phyloP scores from a whole-genome alignment of 805 yeast species.

The Wickerhamomyces rabaulensis region DNA sequence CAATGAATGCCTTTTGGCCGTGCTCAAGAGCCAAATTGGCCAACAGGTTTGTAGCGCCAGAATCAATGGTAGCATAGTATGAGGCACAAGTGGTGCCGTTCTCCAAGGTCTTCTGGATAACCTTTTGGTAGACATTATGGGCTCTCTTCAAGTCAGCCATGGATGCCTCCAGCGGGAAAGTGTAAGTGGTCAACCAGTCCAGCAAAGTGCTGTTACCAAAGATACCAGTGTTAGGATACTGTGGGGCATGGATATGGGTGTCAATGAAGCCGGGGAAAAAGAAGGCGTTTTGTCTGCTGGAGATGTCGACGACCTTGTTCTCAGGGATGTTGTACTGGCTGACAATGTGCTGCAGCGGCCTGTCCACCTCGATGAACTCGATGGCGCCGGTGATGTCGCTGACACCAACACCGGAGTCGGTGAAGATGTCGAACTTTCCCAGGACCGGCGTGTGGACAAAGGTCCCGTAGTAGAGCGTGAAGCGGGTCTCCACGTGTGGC shows the following conservation, averaged over 20 bases:
- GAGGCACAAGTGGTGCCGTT: slow-evolving; percentile 92
- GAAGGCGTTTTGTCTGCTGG: slow-evolving; percentile 42
- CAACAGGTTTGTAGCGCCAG: slow-evolving; percentile 66
- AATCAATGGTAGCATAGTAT: slow-evolving; percentile 86
- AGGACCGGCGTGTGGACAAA: slow-evolving; percentile 66
- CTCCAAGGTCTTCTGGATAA: slow-evolving; percentile 61
- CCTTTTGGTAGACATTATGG: slow-evolving; percentile 53
- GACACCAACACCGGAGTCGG: slow-evolving; percentile 60
- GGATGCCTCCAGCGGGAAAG: slow-evolving; percentile 83
- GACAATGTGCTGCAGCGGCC: slow-evolving; percentile 5
- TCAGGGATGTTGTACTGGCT: slow-evolving; percentile 11
- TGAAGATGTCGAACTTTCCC: slow-evolving; percentile 50
- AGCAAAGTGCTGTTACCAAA: slow-evolving; percentile 81
- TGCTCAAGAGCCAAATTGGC: slow-evolving; percentile 60
- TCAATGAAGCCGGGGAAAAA: slow-evolving; percentile 81
- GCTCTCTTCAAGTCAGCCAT: slow-evolving; percentile 54
- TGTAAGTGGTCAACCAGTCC: slow-evolving; percentile 84
- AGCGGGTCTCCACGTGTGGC: background rate
- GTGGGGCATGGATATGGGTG: slow-evolving; percentile 83
- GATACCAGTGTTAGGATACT: slow-evolving; percentile 75
- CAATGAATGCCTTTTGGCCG: slow-evolving; percentile 88
- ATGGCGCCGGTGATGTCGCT: slow-evolving; percentile 38
- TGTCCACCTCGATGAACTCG: slow-evolving; percentile 21
- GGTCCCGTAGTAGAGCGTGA: slow-evolving; percentile 59
- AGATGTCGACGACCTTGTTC: slow-evolving; percentile 30